Evolutionary conservation across 1,139 yeast species (phyloP), one percentile per base, ranked within the genome.

Genomic region (Candida tetrigidarum): DNA sequence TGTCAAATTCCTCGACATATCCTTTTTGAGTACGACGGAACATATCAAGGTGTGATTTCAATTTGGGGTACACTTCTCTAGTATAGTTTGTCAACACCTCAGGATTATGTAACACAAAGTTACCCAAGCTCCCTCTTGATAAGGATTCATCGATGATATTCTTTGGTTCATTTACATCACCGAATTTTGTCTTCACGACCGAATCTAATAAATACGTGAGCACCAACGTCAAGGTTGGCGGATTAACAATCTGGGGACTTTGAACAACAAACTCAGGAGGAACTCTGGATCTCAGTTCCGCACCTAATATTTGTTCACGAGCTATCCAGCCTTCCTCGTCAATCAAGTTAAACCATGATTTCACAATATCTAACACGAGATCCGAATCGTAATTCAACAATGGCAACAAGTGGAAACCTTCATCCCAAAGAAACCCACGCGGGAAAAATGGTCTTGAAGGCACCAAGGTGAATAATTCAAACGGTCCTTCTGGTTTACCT

Each of bases 361-460:
- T 78, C 48, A 91, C 63, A 22, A 93, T 84, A 52, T 90, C 96
- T 49, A 92, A 70, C 0, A 84, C 90, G 37, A 93, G 71, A 59
- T 91, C 97, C 8, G 90, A 79, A 63, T 93, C 99, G 62, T 86
- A 92, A 42, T 86, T 84, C 52, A 89, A 65, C 29, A 93, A 71
- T 3, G 96, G 96, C 33, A 92, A 71, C 50, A 93, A 72, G 62
- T 93, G 97, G 66, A 93, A 93, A 0, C 99, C 99, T 67, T 95
- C 99, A 64, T 95, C 99, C 99, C 99, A 93, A 59, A 89, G 89
- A 59, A 93, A 93, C 0, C 99, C 99, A 51, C 99, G 77, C 7
- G 99, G 98, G 66, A 93, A 93, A 58, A 89, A 89, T 0, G 97
- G 91, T 46, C 99, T 76, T 39, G 97, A 89, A 1, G 99, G 99